Evolutionary conservation across 805 yeast species (phyloP).

Genomic region (Saturnispora zaruensis): DNA sequence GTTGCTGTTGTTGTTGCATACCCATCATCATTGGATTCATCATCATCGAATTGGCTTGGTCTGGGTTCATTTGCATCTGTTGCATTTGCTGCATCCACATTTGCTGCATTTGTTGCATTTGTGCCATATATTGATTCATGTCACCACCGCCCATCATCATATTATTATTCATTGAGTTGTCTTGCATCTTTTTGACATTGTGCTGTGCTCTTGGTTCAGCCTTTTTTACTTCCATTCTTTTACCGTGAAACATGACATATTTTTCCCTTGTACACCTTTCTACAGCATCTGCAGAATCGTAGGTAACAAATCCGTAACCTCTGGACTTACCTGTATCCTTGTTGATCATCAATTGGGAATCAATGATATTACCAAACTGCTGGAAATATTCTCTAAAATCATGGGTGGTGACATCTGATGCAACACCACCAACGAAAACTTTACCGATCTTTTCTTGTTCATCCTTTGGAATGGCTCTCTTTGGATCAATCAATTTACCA

Average conservation of each 20-base stretch:
- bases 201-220: conserved; percentile 78
- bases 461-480: conserved; percentile 93
- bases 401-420: conserved; percentile 84
- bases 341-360: conserved; percentile 94
- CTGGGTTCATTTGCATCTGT: conserved; percentile 21
- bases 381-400: conserved; percentile 83
- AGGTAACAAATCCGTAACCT: conserved; percentile 95
- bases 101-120: conserved; percentile 47
- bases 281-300: conserved; percentile 89
- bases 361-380: conserved; percentile 84
- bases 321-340: conserved; percentile 95
- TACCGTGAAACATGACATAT: conserved; percentile 77
- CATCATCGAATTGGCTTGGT: conserved; percentile 17
- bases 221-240: conserved; percentile 73
- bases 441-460: conserved; percentile 96
- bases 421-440: conserved; percentile 95
- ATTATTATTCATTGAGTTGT: conserved; percentile 11
- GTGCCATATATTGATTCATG: conserved; percentile 50
- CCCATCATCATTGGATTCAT: conserved; percentile 11
- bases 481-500: conserved; percentile 95
- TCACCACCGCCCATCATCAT: conserved; percentile 28
- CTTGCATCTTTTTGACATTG: conserved; percentile 13
- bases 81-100: conserved; percentile 28
- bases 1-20: conserved; percentile 11
- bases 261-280: conserved; percentile 78